Percentiles rank a stretch among this genome's conserved stretches.
phyloP scores from a whole-genome alignment of 2,329 filamentous ascomycete species.

The Teratosphaeria zuluensis region DNA sequence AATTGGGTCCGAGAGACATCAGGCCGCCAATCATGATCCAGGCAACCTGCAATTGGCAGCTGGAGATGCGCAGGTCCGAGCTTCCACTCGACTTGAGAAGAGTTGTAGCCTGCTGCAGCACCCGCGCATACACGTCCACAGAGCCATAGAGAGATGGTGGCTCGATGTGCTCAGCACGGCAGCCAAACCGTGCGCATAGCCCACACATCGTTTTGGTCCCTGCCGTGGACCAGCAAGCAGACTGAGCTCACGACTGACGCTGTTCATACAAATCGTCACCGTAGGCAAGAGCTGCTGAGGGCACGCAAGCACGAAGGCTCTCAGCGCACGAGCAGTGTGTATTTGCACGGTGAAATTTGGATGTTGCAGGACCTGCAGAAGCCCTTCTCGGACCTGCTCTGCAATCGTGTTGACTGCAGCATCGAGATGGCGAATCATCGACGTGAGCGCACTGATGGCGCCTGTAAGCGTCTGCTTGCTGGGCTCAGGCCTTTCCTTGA shows the following conservation, averaged over 20 bases:
- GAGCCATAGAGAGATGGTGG: conserved; percentile 80
- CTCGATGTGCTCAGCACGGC: conserved; percentile 85
- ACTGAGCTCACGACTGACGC: conserved; percentile 74
- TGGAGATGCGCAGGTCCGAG: conserved; percentile 80
- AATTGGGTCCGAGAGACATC: conserved; percentile 94
- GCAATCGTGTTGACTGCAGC: conserved; percentile 72
- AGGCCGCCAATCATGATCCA: conserved; percentile 95
- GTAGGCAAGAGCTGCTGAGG: conserved; percentile 86
- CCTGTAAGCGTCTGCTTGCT: conserved; percentile 76
- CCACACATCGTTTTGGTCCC: conserved; percentile 73
- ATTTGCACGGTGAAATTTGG: conserved; percentile 95
- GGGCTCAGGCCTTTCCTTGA: conserved; percentile 81
- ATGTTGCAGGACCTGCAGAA: conserved; percentile 85
- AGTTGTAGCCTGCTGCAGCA: conserved; percentile 83
- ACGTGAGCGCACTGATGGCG: conserved; percentile 67
- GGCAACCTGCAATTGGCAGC: conserved; percentile 92
- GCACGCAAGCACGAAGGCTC: conserved; percentile 78
- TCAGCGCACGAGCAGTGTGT: conserved; percentile 75
- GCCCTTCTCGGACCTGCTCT: conserved; percentile 73
- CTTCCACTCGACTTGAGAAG: conserved; percentile 86
- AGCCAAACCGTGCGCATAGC: conserved; percentile 84
- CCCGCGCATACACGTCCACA: conserved; percentile 85
- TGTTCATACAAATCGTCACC: conserved; percentile 94
- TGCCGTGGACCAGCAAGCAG: conserved; percentile 66
- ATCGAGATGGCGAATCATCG: conserved; percentile 68